Base-by-base conservation (phyloP, 1,139 yeast species). In the Kodamaea alishanica region DNA sequence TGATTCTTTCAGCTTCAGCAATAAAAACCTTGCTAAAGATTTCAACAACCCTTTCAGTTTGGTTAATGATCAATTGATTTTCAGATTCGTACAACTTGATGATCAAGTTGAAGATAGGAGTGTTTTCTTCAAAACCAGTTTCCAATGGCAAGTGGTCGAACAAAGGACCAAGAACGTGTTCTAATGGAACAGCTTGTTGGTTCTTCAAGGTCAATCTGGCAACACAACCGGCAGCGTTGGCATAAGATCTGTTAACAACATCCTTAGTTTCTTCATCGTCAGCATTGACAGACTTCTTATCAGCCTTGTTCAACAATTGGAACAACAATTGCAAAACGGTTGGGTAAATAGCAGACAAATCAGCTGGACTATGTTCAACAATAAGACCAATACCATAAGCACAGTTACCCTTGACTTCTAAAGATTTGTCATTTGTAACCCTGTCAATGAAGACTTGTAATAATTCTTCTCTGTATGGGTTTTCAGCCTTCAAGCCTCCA, bases 191-290 rank as follows among this genome's bases (percentile, higher is more conserved):
- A 33, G 83, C 76, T 39, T 68, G 68, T 54, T 79, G 80, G 60
- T 85, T 77, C 60, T 84, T 83, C 61, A 86, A 70, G 15, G 87
- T 77, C 87, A 92, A 76, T 67, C 98, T 82, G 26, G 96, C 89
- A 45, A 90, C 95, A 75, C 98, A 92, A 34, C 99, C 99, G 63
- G 95, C 85, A 6, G 96, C 96, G 62, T 92, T 92, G 46, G 97
- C 96, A 52, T 81, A 79, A 9, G 95, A 81, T 65, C 97, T 78
- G 63, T 84, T 81, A 49, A 87, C 78, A 45, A 81, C 85, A 49
- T 89, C 96, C 59, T 76, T 77, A 35, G 87, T 77, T 61, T 86
- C 95, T 49, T 83, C 94, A 51, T 84, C 94, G 47, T 78, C 85
- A 41, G 71, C 78, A 52, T 73, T 69, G 39, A 71, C 70, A 49